Evolutionary conservation across 768 basidiomycete genomes (phyloP), one percentile per base, ranked within the genome.

Genomic region (Trametes sanguinea): DNA sequence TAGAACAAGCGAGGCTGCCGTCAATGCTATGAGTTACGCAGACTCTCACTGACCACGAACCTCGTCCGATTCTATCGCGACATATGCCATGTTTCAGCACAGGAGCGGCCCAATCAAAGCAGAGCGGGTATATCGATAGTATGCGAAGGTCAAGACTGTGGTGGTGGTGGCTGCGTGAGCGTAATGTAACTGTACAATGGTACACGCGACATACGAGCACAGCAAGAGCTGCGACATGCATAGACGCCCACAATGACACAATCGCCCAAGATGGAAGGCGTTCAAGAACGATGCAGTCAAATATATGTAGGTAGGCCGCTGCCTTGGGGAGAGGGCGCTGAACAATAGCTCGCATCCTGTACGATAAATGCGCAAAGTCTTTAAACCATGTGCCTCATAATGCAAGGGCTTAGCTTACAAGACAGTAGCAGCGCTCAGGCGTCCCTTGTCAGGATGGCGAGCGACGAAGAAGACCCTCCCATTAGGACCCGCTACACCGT

Each of bases 51-150:
- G 42, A 16, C 10, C 30, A 47, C 68, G 52, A 32, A 73, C 72
- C 42, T 73, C 71, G 50, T 73, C 72, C 4, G 72, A 59, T 33
- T 73, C 72, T 10, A 73, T 73, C 33, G 68, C 68, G 13, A 73
- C 72, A 37, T 73, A 73, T 6, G 72, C 68, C 72, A 73, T 73
- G 3, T 0, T n/a, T 42, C 17, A 45, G 7, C 11, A n/a, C 3
- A 7, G 14, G 1, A 45, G 32, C 1, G 6, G 43, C 11, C 30
- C 40, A 7, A 8, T 42, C 9, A 8, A 22, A 5, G 4, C 3
- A 22, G 8, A 8, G 17, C 45, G 22, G 22, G 22, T 10, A 46
- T 10, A 27, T 27, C 11, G 16, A 27, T 27, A 9, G 45, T 46
- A 27, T 46, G 22, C 27, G n/a, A 8, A 27, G 27, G 45, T 27